These are phyloP conservation scores for Monilinia polystroma DNA, from an alignment of 2,329 filamentous ascomycete species.

Conservation along the genomic window DNA sequence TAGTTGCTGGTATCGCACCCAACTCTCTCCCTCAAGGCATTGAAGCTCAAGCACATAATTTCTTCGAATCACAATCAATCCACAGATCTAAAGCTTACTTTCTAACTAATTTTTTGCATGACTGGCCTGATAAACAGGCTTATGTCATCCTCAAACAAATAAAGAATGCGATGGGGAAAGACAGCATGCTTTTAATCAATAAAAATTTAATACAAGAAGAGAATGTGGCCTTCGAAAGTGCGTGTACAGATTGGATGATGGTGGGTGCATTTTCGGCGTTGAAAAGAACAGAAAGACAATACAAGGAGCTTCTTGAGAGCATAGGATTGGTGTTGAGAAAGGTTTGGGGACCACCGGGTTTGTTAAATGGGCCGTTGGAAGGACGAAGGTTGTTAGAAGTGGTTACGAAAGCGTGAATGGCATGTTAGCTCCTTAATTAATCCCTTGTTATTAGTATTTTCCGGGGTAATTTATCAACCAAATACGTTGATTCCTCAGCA, in stretches of 20 bases:
- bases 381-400: conserved; percentile 3
- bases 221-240: not conserved
- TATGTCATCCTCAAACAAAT: conserved; percentile 5
- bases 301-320: conserved; percentile 3
- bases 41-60: conserved; percentile 8
- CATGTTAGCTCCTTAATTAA: no score
- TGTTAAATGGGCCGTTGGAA: conserved; percentile 3
- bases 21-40: conserved; percentile 2
- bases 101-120: conserved; percentile 9
- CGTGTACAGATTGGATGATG: conserved; percentile 15
- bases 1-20: conserved; percentile 2
- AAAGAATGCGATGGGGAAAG: conserved; percentile 11
- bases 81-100: conserved; percentile 17
- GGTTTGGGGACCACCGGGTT: not conserved
- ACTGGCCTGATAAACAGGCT: conserved; percentile 21
- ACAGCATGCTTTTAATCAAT: conserved; percentile 9
- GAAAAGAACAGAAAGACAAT: conserved; percentile 12
- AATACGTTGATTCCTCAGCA: no score
- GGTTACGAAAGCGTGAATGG: not conserved
- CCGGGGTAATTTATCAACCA: no score
- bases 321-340: not conserved
- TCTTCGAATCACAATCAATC: conserved; percentile 6
- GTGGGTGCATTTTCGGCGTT: conserved; percentile 16
- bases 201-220: conserved; percentile 15
- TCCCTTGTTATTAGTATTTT: no score